These are phyloP conservation scores for Fraxinus pennsylvanica DNA, from an alignment of 257 asterid species.

Conservation along the genomic window DNA sequence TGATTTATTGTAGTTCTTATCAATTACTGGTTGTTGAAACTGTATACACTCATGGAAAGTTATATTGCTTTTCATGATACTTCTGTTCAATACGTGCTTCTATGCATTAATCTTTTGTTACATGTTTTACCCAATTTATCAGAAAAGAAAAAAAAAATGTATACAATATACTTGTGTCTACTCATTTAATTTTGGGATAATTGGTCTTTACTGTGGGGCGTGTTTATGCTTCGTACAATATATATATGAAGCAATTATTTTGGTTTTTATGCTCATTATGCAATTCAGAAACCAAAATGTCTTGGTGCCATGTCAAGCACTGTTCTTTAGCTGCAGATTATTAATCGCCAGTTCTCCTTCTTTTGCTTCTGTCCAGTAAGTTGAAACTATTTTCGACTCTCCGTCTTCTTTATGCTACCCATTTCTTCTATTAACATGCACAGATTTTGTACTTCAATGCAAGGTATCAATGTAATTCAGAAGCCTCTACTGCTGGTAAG, in stretches of 20 bases:
- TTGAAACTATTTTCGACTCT: not conserved
- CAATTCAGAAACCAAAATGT: not conserved
- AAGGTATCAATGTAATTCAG: not conserved
- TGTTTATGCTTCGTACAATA: not conserved
- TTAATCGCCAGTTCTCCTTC: not conserved
- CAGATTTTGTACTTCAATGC: not conserved
- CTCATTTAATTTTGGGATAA: not conserved
- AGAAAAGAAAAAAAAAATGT: not conserved
- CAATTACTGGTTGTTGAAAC: conserved; percentile 10
- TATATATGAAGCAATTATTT: conserved; percentile 1
- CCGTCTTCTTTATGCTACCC: not conserved
- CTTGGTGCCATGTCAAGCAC: not conserved
- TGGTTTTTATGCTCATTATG: not conserved
- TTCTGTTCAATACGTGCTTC: not conserved
- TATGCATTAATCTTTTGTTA: not conserved
- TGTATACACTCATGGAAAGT: not conserved
- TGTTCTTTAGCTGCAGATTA: not conserved
- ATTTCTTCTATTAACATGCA: not conserved
- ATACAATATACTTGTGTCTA: not conserved
- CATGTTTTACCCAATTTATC: not conserved
- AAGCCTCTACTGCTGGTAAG: not conserved
- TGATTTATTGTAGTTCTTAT: not conserved
- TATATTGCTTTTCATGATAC: not conserved
- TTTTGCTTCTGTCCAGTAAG: not conserved
- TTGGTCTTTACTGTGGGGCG: not conserved